Evolutionary conservation across 805 yeast genomes (phyloP), one percentile per base, ranked within the genome.

Genomic region (Kuraishia piskuri): DNA sequence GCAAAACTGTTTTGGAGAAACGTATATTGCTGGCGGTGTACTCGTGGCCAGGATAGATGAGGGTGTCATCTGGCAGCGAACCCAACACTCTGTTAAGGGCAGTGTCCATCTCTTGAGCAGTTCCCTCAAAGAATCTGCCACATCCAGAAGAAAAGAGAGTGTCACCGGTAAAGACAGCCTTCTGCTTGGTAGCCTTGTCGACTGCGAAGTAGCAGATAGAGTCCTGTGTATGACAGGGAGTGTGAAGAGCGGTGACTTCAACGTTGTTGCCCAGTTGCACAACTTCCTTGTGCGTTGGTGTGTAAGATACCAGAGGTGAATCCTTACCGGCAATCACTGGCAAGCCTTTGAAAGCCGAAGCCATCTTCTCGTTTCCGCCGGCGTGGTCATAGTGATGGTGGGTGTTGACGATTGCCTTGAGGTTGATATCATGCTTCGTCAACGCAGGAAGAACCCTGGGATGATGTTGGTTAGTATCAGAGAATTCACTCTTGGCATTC

Each of bases 181-280:
- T 75, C 59, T 90, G 81, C 36, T 75, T 77, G 0, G 90, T 80
- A 37, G 67, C 65, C n/a, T 66, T 59, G 65, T 92, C 98, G 49
- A 73, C 72, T 0, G 80, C 90, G 61, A 69, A 86, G 68, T 90
- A 94, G 64, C 98, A 92, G 56, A 94, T 88, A 2, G 96, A 89
- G 69, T 94, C 99, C 68, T 87, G 94, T 0, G 99, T 94, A 68
- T 94, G 99, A 65, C 99, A 94, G 3, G 99, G 99, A 0, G 99
- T 94, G 68, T 92, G 92, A 45, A 92, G 73, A 0, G 97, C 95
- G 1, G 84, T 82, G 51, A 91, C 79, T 19, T 80, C 75, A 51
- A 92, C 64, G 56, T 77, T 67, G 46, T 75, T 71, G 3, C 97
- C 96, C 55, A 90, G 70, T 55, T 76, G 74, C 55, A 87, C 73